phyloP scores from a whole-genome alignment of 805 yeast species.

The Candida sanyiensis region DNA sequence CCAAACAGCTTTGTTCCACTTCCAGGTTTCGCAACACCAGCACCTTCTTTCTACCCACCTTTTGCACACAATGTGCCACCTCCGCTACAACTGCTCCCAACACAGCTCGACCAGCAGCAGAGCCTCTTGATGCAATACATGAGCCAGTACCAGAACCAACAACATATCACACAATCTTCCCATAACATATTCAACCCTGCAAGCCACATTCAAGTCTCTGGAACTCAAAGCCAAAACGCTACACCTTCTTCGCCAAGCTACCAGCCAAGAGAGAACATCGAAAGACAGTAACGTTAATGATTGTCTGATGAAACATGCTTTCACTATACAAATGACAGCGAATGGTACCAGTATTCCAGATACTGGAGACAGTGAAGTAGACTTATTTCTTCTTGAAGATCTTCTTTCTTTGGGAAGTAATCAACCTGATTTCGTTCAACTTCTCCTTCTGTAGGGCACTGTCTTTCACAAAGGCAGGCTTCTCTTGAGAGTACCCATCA shows the following conservation, averaged over 20 bases:
- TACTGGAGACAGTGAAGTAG: no score
- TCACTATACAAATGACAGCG: no score
- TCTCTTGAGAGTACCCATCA: conserved; percentile 43
- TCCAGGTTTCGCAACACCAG: background rate
- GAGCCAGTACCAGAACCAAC: conserved; percentile 3
- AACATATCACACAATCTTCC: background rate
- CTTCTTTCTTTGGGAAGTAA: conserved; percentile 36
- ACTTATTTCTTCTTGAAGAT: conserved; percentile 11
- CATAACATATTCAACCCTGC: background rate
- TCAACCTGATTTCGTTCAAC: conserved; percentile 46
- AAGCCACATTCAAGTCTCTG: conserved; percentile 12
- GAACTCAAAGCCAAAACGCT: conserved; percentile 11
- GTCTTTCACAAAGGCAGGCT: conserved; percentile 52
- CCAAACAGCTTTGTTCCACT: background rate
- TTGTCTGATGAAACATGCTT: no score
- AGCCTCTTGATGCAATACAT: conserved; percentile 6
- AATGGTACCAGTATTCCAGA: background rate
- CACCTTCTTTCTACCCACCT: background rate
- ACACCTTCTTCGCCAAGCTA: background rate
- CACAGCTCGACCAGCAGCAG: no score
- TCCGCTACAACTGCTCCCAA: no score
- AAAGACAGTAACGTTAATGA: no score
- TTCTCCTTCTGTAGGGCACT: conserved; percentile 37
- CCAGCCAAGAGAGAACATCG: no score
- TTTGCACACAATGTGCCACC: no score